Percentiles rank a stretch among this genome's conserved stretches.
phyloP scores from a whole-genome alignment of 495 filamentous ascomycete species.

The Podospora pseudocomata region DNA sequence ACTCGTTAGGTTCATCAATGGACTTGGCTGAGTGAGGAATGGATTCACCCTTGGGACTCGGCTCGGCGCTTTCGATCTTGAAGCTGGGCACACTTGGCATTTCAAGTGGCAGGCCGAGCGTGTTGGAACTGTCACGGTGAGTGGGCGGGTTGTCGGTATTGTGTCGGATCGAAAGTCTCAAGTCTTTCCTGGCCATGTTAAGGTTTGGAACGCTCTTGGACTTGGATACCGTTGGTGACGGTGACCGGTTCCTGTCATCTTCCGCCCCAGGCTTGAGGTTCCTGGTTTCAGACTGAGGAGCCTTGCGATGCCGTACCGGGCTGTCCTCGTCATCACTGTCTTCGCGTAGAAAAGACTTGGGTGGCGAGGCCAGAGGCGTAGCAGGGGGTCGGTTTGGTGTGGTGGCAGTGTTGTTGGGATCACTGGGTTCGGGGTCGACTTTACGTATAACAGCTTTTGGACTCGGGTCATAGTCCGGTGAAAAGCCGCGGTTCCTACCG shows the following conservation, averaged over 20 bases:
- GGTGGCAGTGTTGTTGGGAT: constrained; percentile 4
- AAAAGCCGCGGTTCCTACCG: constrained; percentile 50
- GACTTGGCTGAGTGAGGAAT: constrained; percentile 34
- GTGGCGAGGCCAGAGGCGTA: constrained; percentile 21
- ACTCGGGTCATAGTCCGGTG: constrained; percentile 62
- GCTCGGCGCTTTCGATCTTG: constrained; percentile 32
- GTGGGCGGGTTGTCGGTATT: constrained; percentile 20
- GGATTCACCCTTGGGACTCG: constrained; percentile 24
- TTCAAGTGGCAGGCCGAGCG: constrained; percentile 43
- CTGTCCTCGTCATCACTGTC: constrained; percentile 39
- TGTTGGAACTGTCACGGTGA: constrained; percentile 26
- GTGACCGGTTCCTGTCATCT: constrained; percentile 24
- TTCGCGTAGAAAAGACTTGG: constrained; percentile 37
- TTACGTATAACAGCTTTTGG: constrained; percentile 56
- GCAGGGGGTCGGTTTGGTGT: constrained; percentile 23
- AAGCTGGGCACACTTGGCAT: constrained; percentile 45
- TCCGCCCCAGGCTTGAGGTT: constrained; percentile 23
- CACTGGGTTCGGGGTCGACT: constrained; percentile 38
- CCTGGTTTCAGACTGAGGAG: constrained; percentile 14
- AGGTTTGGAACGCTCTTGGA: constrained; percentile 36
- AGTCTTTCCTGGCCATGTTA: constrained; percentile 19
- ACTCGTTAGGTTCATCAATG: constrained; percentile 46
- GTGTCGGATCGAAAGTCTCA: constrained; percentile 15
- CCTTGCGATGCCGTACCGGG: constrained; percentile 25
- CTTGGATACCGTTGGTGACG: constrained; percentile 34